phyloP scores from a whole-genome alignment of 2,329 filamentous ascomycete species.

The Verticillium nonalfalfae region DNA sequence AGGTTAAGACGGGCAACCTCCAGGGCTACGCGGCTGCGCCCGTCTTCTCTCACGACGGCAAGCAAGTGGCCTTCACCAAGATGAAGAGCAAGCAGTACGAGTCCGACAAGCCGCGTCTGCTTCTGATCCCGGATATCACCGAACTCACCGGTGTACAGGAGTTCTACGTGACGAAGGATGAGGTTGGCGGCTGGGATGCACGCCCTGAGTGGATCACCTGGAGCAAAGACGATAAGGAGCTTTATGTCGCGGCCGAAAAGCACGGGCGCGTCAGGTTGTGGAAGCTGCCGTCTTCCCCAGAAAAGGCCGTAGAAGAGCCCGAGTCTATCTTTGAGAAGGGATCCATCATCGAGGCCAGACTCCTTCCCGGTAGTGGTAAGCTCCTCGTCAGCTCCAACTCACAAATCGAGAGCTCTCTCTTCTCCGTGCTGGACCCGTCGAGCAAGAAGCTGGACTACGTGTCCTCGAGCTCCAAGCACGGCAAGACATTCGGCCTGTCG shows the following conservation, averaged over 20 bases:
- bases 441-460: constrained; percentile 32
- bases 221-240: constrained; percentile 50
- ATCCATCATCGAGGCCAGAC: constrained; percentile 44
- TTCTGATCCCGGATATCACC: constrained; percentile 56
- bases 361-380: constrained; percentile 38
- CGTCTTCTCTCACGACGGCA: constrained; percentile 68
- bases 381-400: constrained; percentile 64
- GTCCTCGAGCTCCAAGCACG: constrained; percentile 60
- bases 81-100: constrained; percentile 78
- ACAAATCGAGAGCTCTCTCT: constrained; percentile 66
- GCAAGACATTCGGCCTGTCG: constrained; percentile 60
- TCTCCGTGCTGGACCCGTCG: constrained; percentile 49
- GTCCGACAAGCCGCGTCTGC: constrained; percentile 65
- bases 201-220: constrained; percentile 51
- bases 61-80: constrained; percentile 66
- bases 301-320: constrained; percentile 41
- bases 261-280: constrained; percentile 57
- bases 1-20: constrained; percentile 50
- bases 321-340: constrained; percentile 44
- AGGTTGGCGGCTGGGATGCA: constrained; percentile 56
- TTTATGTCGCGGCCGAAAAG: constrained; percentile 72
- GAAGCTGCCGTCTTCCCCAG: constrained; percentile 50
- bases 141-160: constrained; percentile 53
- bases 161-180: constrained; percentile 55
- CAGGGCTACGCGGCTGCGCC: constrained; percentile 61